Base-by-base conservation (phyloP, 1,284 basidiomycete species). In the Apiotrichum porosum region DNA sequence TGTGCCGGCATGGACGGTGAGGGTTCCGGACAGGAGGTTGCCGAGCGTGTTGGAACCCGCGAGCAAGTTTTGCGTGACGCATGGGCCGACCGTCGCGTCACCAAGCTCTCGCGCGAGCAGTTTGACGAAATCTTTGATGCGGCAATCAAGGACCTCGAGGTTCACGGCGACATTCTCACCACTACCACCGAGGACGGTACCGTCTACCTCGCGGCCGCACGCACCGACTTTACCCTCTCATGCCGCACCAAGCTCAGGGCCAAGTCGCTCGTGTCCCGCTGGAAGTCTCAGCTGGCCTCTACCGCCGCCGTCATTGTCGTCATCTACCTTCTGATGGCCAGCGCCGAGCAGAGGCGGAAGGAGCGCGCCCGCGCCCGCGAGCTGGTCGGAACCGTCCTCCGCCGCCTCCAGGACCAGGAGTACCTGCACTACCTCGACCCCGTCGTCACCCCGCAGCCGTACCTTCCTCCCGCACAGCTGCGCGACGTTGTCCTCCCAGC, bases 401-500 rank as follows among this genome's bases (percentile, higher is more conserved):
- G 86, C 55, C 82, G 83, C 14, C 78, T 95, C 53, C 86, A 86
- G 61, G 86, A 88, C 65, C 88, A 90, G 62, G 73, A 55, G 37
- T 49, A 55, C 41, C 49, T 42, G 4, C 84, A 97, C 73, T 84
- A 91, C 67, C 81, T 82, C 54, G 91, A 95, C 68, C 88, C 90
- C 8, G 82, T 86, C 47, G 80, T 79, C 42, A 80, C 82, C 30
- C 83, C 90, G 1, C 79, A 83, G 48, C 81, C 89, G 3, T 93
- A 86, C 76, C 74, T 97, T 49, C 86, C 90, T 2, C 88, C 90
- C 6, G 77, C 88, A 40, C 93, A 97, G 65, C 80, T 99, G 30
- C 84, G 95, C 37, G 94, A 99, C 73, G 78, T 88, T 36, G 81
- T 97, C 35, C 75, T 98, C 21, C 84, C 87, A 56, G 82, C 86